These are phyloP conservation scores for Phytophthora hybrid DNA, from an alignment of 352 stramenopile genomes.

Conservation along the genomic window DNA sequence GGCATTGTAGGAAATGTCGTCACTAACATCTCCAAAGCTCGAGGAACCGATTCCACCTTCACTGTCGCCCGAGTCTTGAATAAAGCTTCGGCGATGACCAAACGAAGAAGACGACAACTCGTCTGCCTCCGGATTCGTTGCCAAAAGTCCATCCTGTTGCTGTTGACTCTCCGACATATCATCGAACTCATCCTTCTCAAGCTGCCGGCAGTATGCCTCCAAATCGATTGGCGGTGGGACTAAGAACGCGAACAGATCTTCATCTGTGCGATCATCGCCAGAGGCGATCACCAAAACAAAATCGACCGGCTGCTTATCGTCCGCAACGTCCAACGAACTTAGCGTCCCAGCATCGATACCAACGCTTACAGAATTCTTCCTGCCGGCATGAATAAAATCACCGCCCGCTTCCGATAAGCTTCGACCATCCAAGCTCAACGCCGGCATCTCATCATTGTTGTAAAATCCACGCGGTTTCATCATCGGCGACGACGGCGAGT, in stretches of 20 bases:
- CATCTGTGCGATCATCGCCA: conserved; percentile 82
- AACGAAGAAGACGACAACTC: conserved; percentile 21
- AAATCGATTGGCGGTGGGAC: conserved; percentile 85
- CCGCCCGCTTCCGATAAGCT: conserved; percentile 14
- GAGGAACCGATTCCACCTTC: conserved; percentile 36
- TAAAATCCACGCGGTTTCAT: conserved; percentile 49
- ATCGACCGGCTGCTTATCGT: conserved; percentile 63
- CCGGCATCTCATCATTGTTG: conserved; percentile 25
- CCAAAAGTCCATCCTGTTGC: conserved; percentile 13
- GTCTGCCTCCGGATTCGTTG: conserved; percentile 9
- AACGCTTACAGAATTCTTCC: conserved; percentile 35
- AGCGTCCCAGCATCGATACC: conserved; percentile 16
- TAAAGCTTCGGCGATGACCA: conserved; percentile 32
- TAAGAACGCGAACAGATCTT: conserved; percentile 84
- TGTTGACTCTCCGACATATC: conserved; percentile 29
- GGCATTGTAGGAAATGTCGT: conserved; percentile 52
- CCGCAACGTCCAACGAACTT: conserved; percentile 26
- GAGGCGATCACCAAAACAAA: conserved; percentile 89
- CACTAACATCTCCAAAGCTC: conserved; percentile 34
- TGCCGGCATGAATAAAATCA: conserved; percentile 17
- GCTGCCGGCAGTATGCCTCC: conserved; percentile 77
- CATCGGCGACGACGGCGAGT: conserved; percentile 54
- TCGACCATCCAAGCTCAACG: conserved; percentile 19
- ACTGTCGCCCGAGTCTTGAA: conserved; percentile 25
- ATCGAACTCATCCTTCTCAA: conserved; percentile 74